Evolutionary conservation across 176 grass and related monocot genomes (phyloP).

Genomic region (Ananas comosus): DNA sequence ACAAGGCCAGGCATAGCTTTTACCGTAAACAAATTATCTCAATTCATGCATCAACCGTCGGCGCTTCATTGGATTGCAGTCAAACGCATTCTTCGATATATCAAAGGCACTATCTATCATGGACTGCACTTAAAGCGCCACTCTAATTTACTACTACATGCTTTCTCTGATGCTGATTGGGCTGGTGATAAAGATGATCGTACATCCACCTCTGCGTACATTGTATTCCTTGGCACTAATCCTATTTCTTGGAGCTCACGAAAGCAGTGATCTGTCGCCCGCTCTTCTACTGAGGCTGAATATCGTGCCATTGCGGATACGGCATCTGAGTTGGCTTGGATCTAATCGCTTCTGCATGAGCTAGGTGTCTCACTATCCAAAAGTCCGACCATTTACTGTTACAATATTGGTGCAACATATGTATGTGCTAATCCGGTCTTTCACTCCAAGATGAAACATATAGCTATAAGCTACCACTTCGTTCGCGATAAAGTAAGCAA

Average conservation of each 20-base stretch:
- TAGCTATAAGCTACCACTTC: no score
- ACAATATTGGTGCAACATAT: conserved; percentile 12
- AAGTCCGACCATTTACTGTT: neutral
- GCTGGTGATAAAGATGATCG: neutral
- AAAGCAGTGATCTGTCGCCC: neutral
- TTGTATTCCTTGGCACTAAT: neutral
- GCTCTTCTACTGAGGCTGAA: conserved; percentile 1
- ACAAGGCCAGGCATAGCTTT: neutral
- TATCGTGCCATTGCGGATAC: neutral
- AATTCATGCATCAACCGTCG: conserved; percentile 3
- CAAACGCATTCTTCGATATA: conserved; percentile 5
- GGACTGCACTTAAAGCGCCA: neutral
- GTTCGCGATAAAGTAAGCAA: neutral
- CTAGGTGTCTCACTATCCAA: neutral
- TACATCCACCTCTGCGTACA: neutral
- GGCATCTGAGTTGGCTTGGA: neutral
- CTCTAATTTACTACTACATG: neutral
- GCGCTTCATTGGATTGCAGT: neutral
- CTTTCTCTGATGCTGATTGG: neutral
- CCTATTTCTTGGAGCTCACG: conserved; percentile 1
- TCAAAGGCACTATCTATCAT: neutral
- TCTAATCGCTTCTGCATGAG: neutral
- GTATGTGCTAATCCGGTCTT: neutral
- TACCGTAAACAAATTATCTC: neutral
- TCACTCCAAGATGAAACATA: neutral